phyloP scores from a whole-genome alignment of 176 grass and related monocot species.

The Musa beccarii region DNA sequence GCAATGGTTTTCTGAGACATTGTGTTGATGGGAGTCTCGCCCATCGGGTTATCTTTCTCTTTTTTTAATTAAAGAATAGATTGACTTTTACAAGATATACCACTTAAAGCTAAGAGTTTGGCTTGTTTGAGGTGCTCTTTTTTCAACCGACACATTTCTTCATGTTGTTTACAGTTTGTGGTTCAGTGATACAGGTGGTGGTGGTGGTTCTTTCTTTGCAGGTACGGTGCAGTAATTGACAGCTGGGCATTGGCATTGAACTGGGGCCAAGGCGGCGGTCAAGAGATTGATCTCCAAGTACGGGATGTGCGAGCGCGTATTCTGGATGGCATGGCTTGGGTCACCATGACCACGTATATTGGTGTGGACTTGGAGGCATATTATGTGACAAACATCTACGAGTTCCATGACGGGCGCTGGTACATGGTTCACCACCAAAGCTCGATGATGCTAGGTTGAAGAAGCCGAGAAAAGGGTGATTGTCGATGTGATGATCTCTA shows the following conservation, averaged over 20 bases:
- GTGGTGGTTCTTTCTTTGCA: constrained; percentile 13
- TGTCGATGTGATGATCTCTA: too few species aligned
- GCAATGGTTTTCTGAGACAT: too few species aligned
- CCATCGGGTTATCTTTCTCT: too few species aligned
- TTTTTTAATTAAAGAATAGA: too few species aligned
- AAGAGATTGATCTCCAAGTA: constrained; percentile 61
- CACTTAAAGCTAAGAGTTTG: too few species aligned
- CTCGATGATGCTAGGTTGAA: constrained; percentile 27
- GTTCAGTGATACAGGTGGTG: too few species aligned
- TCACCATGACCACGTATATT: constrained; percentile 62
- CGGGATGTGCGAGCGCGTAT: constrained; percentile 70
- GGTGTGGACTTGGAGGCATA: constrained; percentile 37
- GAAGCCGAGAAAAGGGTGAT: too few species aligned
- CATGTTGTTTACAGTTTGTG: too few species aligned
- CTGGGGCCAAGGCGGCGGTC: constrained; percentile 80
- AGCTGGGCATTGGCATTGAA: constrained; percentile 84
- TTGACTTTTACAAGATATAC: too few species aligned
- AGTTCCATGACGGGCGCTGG: constrained; percentile 59
- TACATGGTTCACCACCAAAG: constrained; percentile 90
- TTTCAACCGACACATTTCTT: too few species aligned
- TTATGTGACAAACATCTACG: constrained; percentile 80
- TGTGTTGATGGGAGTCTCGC: too few species aligned
- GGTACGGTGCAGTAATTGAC: constrained; percentile 62
- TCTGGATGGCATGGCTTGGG: constrained; percentile 60
- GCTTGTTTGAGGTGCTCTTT: too few species aligned